phyloP scores from a whole-genome alignment of 805 yeast genomes.

The Candida oleophila region DNA sequence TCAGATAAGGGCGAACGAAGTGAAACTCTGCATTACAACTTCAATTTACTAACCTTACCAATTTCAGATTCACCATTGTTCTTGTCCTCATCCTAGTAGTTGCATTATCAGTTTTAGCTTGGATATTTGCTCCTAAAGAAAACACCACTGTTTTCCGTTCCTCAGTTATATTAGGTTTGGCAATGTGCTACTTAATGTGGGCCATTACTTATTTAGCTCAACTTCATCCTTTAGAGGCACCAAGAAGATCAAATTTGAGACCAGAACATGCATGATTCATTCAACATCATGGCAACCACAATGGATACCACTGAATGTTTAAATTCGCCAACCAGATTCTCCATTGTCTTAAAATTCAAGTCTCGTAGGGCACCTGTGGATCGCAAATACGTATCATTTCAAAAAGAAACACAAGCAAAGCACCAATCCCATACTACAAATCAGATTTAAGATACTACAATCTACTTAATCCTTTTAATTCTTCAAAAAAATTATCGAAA shows the following conservation, averaged over 20 bases:
- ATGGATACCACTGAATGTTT: too few relatives aligned
- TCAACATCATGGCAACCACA: too few relatives aligned
- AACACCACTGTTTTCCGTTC: slow-evolving; percentile 51
- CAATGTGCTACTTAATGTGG: slow-evolving; percentile 87
- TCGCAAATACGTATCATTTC: not conserved
- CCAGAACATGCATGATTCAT: slow-evolving; percentile 49
- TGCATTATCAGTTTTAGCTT: slow-evolving; percentile 61
- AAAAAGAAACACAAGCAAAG: not conserved
- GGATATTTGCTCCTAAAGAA: slow-evolving; percentile 84
- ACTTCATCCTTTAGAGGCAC: slow-evolving; percentile 87
- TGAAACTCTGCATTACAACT: too few relatives aligned
- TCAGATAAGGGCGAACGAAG: not conserved
- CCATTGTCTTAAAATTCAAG: too few relatives aligned
- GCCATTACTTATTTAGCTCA: slow-evolving; percentile 88
- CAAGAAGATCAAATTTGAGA: slow-evolving; percentile 85
- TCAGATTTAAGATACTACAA: not conserved
- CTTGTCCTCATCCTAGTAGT: slow-evolving; percentile 59
- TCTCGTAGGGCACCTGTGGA: not conserved
- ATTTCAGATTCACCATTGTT: slow-evolving; percentile 65
- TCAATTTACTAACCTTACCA: slow-evolving; percentile 14
- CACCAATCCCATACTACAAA: not conserved
- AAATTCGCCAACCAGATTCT: too few relatives aligned
- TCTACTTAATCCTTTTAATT: not conserved
- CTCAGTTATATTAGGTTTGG: slow-evolving; percentile 57
- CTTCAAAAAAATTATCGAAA: not conserved